Conservation (phyloP, 306 rosid species). For the Dryas alaskensis region DNA sequence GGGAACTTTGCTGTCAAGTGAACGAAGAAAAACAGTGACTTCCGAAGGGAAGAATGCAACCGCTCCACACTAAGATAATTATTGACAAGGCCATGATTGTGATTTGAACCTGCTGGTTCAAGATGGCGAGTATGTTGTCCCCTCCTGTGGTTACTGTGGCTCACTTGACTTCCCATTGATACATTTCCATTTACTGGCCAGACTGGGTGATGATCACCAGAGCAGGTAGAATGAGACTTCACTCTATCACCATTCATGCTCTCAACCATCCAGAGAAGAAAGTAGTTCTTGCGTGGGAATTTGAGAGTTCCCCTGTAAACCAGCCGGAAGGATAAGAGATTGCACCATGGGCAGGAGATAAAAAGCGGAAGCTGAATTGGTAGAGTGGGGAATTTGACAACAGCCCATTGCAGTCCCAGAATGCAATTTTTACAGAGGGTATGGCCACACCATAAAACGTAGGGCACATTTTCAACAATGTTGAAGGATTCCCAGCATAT, state of each 20-base stretch:
- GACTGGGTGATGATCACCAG: slow-evolving; percentile 53
- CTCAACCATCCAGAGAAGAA: slow-evolving; percentile 99
- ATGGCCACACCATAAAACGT: slow-evolving; percentile 98
- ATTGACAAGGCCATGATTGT: slow-evolving; percentile 27
- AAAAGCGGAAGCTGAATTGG: slow-evolving; percentile 97
- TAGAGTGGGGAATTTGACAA: slow-evolving; percentile 81
- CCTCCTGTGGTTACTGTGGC: slow-evolving; percentile 52
- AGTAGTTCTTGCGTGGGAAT: slow-evolving; percentile 94
- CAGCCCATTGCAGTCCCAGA: slow-evolving; percentile 93
- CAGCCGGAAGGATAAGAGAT: slow-evolving; percentile 79
- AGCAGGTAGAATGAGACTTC: slow-evolving; percentile 52
- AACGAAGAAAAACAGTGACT: slow-evolving; percentile 67
- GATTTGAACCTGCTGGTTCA: slow-evolving; percentile 41
- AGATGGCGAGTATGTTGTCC: slow-evolving; percentile 48
- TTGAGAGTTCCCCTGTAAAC: slow-evolving; percentile 73
- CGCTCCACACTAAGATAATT: slow-evolving; percentile 54
- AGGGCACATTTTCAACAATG: slow-evolving; percentile 94
- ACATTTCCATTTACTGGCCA: slow-evolving; percentile 49
- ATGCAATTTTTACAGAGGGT: slow-evolving; percentile 98
- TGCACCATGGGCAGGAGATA: slow-evolving; percentile 98
- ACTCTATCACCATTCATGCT: slow-evolving; percentile 88
- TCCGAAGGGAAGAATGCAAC: slow-evolving; percentile 52
- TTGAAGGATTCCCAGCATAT: slow-evolving; percentile 97
- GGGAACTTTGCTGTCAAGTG: slow-evolving; percentile 95
- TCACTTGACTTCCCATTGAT: slow-evolving; percentile 45